Evolutionary conservation across 371 early-diverging fungal genomes (phyloP).

Genomic region (Sporodiniella umbellata): DNA sequence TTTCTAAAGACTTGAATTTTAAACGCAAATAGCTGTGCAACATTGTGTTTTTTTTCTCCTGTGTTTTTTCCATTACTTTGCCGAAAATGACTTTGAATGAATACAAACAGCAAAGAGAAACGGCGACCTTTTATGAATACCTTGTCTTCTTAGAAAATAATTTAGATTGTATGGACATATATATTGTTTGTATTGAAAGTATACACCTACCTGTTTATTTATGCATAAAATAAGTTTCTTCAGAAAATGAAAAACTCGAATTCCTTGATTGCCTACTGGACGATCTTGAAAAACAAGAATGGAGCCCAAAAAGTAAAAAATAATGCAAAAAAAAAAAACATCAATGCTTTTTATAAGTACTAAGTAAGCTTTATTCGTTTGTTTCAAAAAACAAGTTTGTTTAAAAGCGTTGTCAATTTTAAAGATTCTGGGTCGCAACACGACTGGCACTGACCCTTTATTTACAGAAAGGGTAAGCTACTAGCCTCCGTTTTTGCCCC

Average conservation of each 20-base stretch:
- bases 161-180: neutral
- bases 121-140: neutral
- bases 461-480: slow-evolving; percentile 24
- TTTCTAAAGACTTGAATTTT: too few relatives aligned
- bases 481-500: too few relatives aligned
- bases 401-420: slow-evolving; percentile 16
- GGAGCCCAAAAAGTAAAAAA: slow-evolving; percentile 9
- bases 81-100: neutral
- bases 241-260: slow-evolving; percentile 6
- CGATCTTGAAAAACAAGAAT: slow-evolving; percentile 8
- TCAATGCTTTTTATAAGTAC: neutral
- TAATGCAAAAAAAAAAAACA: neutral
- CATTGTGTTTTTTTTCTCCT: slow-evolving; percentile 28
- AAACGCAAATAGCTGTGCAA: too few relatives aligned
- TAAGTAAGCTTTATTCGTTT: neutral
- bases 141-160: neutral
- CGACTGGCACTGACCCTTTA: slow-evolving; percentile 18
- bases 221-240: slow-evolving; percentile 3
- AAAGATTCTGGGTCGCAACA: slow-evolving; percentile 19
- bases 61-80: neutral
- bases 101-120: neutral
- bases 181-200: neutral
- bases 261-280: slow-evolving; percentile 12
- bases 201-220: neutral
- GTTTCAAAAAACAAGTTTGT: slow-evolving; percentile 10